Percentiles rank a stretch among this genome's conserved stretches.
phyloP scores from a whole-genome alignment of 192 early-diverging fungal genomes.

The Backusella australiensis region DNA sequence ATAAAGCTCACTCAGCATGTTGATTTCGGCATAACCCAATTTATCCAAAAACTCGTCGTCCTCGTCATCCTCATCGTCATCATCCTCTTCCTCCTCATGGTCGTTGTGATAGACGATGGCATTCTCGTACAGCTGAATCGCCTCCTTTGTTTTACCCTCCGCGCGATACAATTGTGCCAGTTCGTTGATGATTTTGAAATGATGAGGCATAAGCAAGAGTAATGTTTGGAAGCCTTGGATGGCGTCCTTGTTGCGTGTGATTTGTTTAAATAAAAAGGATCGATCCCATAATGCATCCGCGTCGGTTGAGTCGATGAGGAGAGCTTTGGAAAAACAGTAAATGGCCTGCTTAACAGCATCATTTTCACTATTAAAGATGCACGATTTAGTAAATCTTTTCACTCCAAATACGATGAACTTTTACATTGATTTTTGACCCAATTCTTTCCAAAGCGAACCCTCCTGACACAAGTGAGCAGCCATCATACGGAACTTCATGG shows the following conservation, averaged over 20 bases:
- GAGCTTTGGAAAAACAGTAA: constrained; percentile 77
- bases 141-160: constrained; percentile 55
- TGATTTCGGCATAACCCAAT: constrained; percentile 81
- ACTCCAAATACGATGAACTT: background rate
- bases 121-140: constrained; percentile 56
- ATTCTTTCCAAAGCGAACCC: constrained; percentile 75
- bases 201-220: constrained; percentile 58
- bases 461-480: constrained; percentile 87
- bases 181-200: constrained; percentile 64
- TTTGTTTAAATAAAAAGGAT: constrained; percentile 59
- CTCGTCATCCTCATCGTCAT: constrained; percentile 39
- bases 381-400: background rate
- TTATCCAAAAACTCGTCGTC: constrained; percentile 38
- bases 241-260: constrained; percentile 50
- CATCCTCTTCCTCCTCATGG: constrained; percentile 38
- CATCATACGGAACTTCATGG: constrained; percentile 78
- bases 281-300: constrained; percentile 68
- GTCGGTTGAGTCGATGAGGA: constrained; percentile 62
- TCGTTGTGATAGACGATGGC: constrained; percentile 45
- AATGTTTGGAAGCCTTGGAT: constrained; percentile 56
- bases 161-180: constrained; percentile 57
- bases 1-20: constrained; percentile 86
- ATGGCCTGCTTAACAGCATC: constrained; percentile 75
- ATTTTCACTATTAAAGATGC: constrained; percentile 38
- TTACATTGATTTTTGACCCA: constrained; percentile 72